Conservation (phyloP, 2,329 filamentous ascomycete genomes). For the Alternaria arborescens region DNA sequence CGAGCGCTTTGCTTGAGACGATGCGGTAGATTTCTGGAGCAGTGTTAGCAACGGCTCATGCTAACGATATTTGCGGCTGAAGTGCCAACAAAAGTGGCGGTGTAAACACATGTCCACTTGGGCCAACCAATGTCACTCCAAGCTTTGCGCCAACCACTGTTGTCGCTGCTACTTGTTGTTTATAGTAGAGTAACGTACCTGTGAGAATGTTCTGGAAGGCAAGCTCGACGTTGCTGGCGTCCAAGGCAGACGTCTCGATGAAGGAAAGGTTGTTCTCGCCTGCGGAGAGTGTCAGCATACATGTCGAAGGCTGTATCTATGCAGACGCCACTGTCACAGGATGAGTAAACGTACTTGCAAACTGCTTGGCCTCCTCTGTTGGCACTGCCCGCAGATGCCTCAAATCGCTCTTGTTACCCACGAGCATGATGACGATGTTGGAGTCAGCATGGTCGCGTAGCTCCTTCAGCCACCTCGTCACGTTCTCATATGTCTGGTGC, state of each 20-base stretch:
- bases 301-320: background rate
- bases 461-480: constrained; percentile 99
- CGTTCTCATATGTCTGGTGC: constrained; percentile 99
- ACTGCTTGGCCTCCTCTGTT: constrained; percentile 96
- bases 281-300: constrained; percentile 49
- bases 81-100: constrained; percentile 19
- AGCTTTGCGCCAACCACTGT: background rate
- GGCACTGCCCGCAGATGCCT: constrained; percentile 95
- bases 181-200: constrained; percentile 67
- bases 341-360: constrained; percentile 77
- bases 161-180: background rate
- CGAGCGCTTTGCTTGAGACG: constrained; percentile 95
- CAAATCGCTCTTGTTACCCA: constrained; percentile 99
- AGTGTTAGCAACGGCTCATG: constrained; percentile 12
- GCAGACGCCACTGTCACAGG: constrained; percentile 22
- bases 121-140: background rate
- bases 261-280: constrained; percentile 98
- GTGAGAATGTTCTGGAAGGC: constrained; percentile 99
- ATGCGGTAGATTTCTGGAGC: constrained; percentile 95
- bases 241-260: constrained; percentile 98
- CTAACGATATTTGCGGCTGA: background rate
- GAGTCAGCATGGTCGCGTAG: constrained; percentile 96
- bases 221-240: constrained; percentile 98
- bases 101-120: constrained; percentile 12
- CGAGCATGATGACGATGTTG: constrained; percentile 99